Evolutionary conservation across 805 yeast species (phyloP), one percentile per base, ranked within the genome.

Genomic region (Ogataea parapolymorpha): DNA sequence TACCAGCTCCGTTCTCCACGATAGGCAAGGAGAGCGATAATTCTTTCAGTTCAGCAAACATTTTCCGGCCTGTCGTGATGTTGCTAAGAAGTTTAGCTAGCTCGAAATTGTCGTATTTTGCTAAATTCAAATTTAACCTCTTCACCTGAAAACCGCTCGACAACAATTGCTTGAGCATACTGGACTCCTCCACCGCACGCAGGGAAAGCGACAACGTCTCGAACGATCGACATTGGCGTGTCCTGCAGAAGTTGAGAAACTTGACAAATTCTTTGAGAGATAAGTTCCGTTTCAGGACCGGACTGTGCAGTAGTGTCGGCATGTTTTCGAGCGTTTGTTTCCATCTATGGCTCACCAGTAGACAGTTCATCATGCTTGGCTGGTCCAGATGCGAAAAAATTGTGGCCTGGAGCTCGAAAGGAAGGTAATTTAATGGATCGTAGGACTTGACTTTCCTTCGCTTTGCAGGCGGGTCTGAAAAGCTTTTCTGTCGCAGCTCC

Each of bases 371-470:
- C 6, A 50, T 18, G 2, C 49, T 31, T 9, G 26, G 10, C 22
- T 52, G 52, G 35, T 50, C 51, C 15, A 59, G 30, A 3, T 35
- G 15, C 1, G 20, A 22, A 11, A 57, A 26, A 3, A 61, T 40
- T 0, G 16, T 7, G 2, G 30, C 27, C n/a, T 48, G 24, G 4
- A 61, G 9, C 33, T 62, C 65, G n/a, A 44, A 37, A 2, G 66
- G 66, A 6, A 62, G 44, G 4, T 27, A 22, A 5, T 27, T 14
- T 3, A 57, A 13, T 2, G 61, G 59, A 38, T 62, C 65, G 8
- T 37, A 14, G 1, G 33, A 24, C 17, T 10, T 28, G 9, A 37
- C n/a, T 41, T 35, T 42, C 23, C 44, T 9, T 23, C 48, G 32
- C 27, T 39, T 37, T 2, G 17, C 13, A n/a, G 13, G 20, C 2